Evolutionary conservation across 768 basidiomycete genomes (phyloP), one percentile per base, ranked within the genome.

Genomic region (Termitomyces sp.): DNA sequence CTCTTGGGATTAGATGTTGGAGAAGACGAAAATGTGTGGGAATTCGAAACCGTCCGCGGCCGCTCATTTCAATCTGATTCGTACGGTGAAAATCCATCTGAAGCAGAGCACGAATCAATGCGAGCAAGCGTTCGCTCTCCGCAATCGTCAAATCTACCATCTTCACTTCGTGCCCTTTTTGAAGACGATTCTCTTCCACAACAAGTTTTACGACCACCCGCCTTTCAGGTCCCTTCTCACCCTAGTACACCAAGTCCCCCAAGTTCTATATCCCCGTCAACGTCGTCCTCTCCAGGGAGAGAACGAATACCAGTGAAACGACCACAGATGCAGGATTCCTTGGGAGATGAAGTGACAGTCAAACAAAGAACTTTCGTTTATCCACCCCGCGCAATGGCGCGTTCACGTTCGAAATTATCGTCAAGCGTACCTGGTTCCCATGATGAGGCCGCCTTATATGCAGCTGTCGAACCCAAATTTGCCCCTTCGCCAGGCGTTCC

Each of bases 141-240:
- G 0, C 64, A 71, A 40, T 61, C 76, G n/a, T 76, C 79, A 16
- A 76, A 78, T 46, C 65, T 94, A 11, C 93, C 94, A 2, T 83
- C 85, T 1, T 94, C 90, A 0, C 75, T 95, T 3, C 87, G 92
- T 0, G 74, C 78, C 37, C 74, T 97, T 10, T 97, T 97, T 68
- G 88, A 89, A 55, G 81, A 84, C 44, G 80, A 78, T 16, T 63
- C 68, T n/a, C 52, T 61, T 19, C 21, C 68, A 7, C 67, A 66
- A 28, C 79, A 80, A 41, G 67, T 74, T 1, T 72, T 79, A 60
- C 79, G 77, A 25, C 67, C 76, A 12, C 72, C 79, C 25, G 63
- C 67, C 6, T 71, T 76, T 51, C 68, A 60, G 56, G 59, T 51
- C 19, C 52, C 61, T 61, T 50, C 63, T 67, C n/a, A 59, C 65